Percentiles rank a stretch among this genome's conserved stretches.
Evolutionary conservation across 2,329 filamentous ascomycete species (phyloP).

Genomic region (Fusarium subtropicale): DNA sequence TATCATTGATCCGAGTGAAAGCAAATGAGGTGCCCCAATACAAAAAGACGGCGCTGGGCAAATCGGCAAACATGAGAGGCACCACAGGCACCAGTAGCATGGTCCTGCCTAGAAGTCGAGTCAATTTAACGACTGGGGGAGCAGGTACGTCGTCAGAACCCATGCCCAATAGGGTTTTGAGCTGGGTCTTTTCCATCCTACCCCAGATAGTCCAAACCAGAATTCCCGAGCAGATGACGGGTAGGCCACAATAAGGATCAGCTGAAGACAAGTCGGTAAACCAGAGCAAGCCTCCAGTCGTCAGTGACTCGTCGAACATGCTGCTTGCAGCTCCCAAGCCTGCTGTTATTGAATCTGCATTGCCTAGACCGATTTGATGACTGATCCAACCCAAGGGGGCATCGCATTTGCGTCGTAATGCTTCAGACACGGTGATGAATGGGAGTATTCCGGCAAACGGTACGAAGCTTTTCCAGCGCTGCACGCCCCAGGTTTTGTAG

Average conservation of each 20-base stretch:
- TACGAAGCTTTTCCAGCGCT: slow-evolving; percentile 60
- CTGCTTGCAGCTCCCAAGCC: slow-evolving; percentile 43
- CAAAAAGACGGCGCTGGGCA: slow-evolving; percentile 56
- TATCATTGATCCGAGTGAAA: slow-evolving; percentile 51
- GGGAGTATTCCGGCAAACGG: slow-evolving; percentile 58
- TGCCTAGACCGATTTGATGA: slow-evolving; percentile 48
- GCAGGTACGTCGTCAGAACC: slow-evolving; percentile 19
- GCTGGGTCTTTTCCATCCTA: slow-evolving; percentile 45
- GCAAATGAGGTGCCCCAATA: slow-evolving; percentile 56
- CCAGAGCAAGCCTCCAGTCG: slow-evolving; percentile 65
- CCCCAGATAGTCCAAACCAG: slow-evolving; percentile 49
- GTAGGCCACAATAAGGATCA: slow-evolving; percentile 64
- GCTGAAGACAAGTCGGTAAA: slow-evolving; percentile 64
- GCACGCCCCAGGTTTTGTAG: slow-evolving; percentile 56
- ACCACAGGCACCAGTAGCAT: slow-evolving; percentile 52
- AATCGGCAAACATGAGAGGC: slow-evolving; percentile 51
- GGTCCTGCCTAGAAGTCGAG: slow-evolving; percentile 47
- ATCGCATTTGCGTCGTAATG: slow-evolving; percentile 59
- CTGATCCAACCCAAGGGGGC: slow-evolving; percentile 50
- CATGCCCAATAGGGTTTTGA: slow-evolving; percentile 46
- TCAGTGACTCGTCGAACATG: slow-evolving; percentile 55
- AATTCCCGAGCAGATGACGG: slow-evolving; percentile 52
- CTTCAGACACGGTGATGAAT: slow-evolving; percentile 64
- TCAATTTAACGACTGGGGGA: slow-evolving; percentile 38
- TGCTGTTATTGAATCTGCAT: slow-evolving; percentile 36